Base-by-base conservation (phyloP, 2,329 filamentous ascomycete species). In the Parastagonospora avenae region DNA sequence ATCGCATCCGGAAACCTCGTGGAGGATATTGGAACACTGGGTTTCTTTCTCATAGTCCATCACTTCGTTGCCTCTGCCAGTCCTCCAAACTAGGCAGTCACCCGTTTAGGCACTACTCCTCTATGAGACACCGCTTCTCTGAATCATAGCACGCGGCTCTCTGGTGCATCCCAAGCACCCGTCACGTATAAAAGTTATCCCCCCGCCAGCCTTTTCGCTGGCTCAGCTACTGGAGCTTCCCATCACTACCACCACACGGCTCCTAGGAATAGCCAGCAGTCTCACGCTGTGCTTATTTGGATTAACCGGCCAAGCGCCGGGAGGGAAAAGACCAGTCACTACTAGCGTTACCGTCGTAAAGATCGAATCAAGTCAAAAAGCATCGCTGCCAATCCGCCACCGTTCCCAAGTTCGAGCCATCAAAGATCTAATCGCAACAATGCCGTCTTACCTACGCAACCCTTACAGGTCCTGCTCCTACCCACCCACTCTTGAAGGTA, bases 291-390 rank as follows among this genome's bases (percentile, higher is more conserved):
- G 59, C 47, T 59, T 56, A 58, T 50, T 49, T 38, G 48, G 47
- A 61, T 66, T 64, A 46, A 68, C 64, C 65, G 68, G 70, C 68
- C 63, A 35, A 49, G 60, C 57, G 68, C 64, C 67, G 66, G 64
- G 55, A 48, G 61, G 40, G 62, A 48, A 42, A 59, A 57, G 48
- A 54, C 28, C 42, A 54, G 52, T 36, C 55, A 52, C 49, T 50
- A 42, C 54, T 59, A 59, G 19, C 53, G 45, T 54, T 19, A 55
- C 59, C 46, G 52, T 67, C 42, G 54, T 63, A 48, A 64, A 66
- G 55, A 56, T 67, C 48, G 59, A 70, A 48, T 48, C 58, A 32
- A 67, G 64, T 50, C 51, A 52, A 44, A 60, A 55, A 38, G 55
- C 59, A 28, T 60, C 67, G 36, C 53, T 64, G 24, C 60, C 62